phyloP scores from a whole-genome alignment of 202 grass and related monocot species.

The Hordeum pubiflorum region DNA sequence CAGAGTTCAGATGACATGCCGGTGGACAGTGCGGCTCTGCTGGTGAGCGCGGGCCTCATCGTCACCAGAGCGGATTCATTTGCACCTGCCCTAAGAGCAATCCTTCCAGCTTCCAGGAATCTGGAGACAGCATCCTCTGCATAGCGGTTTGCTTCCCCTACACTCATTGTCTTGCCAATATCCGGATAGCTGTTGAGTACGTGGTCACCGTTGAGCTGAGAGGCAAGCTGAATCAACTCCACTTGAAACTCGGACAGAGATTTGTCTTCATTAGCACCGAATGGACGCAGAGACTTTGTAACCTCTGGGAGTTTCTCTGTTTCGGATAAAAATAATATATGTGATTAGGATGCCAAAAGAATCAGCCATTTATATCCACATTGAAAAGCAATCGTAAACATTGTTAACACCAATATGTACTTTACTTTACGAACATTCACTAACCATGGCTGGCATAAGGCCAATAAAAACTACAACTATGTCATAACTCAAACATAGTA shows the following conservation, averaged over 20 bases:
- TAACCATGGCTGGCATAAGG: background rate
- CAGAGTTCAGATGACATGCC: conserved; percentile 54
- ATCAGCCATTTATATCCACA: background rate
- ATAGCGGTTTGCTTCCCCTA: conserved; percentile 72
- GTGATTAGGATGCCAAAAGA: background rate
- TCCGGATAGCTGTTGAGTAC: conserved; percentile 93
- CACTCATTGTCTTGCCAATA: conserved; percentile 84
- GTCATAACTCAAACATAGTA: background rate
- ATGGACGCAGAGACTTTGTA: conserved; percentile 66
- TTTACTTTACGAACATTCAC: background rate
- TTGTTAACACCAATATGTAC: background rate
- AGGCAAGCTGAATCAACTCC: conserved; percentile 93
- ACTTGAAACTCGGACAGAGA: conserved; percentile 83
- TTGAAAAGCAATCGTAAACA: background rate
- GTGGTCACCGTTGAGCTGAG: conserved; percentile 86
- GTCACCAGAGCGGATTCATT: conserved; percentile 85
- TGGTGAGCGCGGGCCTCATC: conserved; percentile 91
- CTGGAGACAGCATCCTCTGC: conserved; percentile 84
- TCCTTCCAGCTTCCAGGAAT: conserved; percentile 81
- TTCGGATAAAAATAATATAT: background rate
- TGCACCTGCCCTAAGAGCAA: conserved; percentile 72
- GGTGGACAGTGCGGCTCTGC: conserved; percentile 47
- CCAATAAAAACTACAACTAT: background rate
- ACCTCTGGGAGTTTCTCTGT: conserved; percentile 89
- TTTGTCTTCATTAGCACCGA: conserved; percentile 66